These are phyloP conservation scores for Boletus bicolor DNA, from an alignment of 768 basidiomycete genomes.

Conservation along the genomic window DNA sequence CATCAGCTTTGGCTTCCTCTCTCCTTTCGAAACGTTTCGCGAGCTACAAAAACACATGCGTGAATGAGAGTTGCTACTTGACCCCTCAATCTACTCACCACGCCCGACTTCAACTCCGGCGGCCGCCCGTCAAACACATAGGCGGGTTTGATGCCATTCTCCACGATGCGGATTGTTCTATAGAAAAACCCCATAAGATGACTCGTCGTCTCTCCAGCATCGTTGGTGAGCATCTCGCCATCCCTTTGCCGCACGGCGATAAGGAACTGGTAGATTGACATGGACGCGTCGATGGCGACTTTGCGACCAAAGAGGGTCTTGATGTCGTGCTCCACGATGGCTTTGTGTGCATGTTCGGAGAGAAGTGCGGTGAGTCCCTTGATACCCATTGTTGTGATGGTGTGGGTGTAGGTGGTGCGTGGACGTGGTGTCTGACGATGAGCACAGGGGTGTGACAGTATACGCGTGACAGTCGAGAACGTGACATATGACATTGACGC, in stretches of 20 bases:
- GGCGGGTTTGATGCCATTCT: conserved; percentile 96
- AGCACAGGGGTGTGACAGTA: conserved; percentile 9
- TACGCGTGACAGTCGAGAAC: conserved; percentile 7
- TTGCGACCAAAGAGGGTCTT: conserved; percentile 98
- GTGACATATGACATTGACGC: conserved; percentile 13
- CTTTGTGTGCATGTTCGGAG: conserved; percentile 83
- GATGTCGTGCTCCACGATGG: conserved; percentile 89
- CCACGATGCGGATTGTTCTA: conserved; percentile 94
- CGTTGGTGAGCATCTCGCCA: conserved; percentile 94
- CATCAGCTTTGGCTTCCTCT: conserved; percentile 91
- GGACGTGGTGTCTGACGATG: not conserved
- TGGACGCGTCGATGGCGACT: conserved; percentile 97
- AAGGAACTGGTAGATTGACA: conserved; percentile 96
- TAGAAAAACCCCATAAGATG: conserved; percentile 99
- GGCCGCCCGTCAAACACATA: conserved; percentile 99
- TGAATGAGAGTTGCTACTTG: not conserved
- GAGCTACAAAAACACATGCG: conserved; percentile 50
- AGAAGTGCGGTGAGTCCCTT: conserved; percentile 92
- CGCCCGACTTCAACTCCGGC: conserved; percentile 94
- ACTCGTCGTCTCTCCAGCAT: conserved; percentile 96
- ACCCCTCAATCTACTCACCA: conserved; percentile 55
- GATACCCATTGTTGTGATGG: conserved; percentile 67
- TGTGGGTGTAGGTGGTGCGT: not conserved
- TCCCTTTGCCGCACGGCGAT: conserved; percentile 97
- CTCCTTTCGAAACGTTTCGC: conserved; percentile 90